Percentiles rank a stretch among this genome's conserved stretches.
These are phyloP conservation scores for Cryphonectria japonica DNA, from an alignment of 2,329 filamentous ascomycete genomes.

Conservation along the genomic window DNA sequence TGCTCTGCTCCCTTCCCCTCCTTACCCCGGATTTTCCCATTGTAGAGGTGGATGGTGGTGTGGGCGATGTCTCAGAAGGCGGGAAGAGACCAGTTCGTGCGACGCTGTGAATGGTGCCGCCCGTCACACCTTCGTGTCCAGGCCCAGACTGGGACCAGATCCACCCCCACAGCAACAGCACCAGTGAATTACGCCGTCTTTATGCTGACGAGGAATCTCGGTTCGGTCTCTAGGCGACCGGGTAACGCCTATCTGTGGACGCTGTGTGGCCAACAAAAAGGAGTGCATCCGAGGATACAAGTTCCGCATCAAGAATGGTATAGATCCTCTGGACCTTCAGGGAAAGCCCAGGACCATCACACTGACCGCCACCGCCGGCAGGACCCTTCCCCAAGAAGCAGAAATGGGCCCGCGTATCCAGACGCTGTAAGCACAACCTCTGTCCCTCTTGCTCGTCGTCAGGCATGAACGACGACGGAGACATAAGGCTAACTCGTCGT, in stretches of 20 bases:
- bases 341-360: not conserved
- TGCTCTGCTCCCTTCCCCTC: not conserved
- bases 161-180: not conserved
- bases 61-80: not conserved
- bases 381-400: slow-evolving; percentile 38
- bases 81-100: not conserved
- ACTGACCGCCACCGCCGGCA: slow-evolving; percentile 22
- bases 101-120: not conserved
- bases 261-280: slow-evolving; percentile 36
- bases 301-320: slow-evolving; percentile 38
- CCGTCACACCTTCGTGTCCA: not conserved
- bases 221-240: slow-evolving; percentile 43
- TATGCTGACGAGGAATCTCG: slow-evolving; percentile 8
- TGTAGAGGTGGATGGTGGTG: not conserved
- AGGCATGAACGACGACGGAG: no score
- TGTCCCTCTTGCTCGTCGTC: not conserved
- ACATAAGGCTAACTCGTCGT: slow-evolving; percentile 9
- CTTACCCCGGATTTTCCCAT: not conserved
- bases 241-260: slow-evolving; percentile 39
- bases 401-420: slow-evolving; percentile 41
- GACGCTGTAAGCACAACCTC: slow-evolving; percentile 32
- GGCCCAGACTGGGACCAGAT: slow-evolving; percentile 7
- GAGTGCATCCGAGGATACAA: slow-evolving; percentile 40
- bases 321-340: not conserved
- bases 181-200: not conserved